Percentiles rank a stretch among this genome's conserved stretches.
phyloP scores from a whole-genome alignment of 2,329 filamentous ascomycete genomes.

The Tolypocladium pustulatum region DNA sequence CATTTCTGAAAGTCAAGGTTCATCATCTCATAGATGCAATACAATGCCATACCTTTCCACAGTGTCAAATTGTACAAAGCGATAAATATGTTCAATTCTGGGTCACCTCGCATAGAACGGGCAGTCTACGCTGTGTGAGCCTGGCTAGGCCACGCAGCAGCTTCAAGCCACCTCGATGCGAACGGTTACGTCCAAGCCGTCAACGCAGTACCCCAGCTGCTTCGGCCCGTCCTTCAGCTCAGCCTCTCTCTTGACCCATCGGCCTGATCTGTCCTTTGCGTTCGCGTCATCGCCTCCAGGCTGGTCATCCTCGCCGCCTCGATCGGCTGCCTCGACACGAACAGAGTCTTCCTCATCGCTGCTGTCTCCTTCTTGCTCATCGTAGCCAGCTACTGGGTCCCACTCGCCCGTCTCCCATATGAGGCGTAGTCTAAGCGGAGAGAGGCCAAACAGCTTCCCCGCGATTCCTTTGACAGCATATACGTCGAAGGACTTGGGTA shows the following conservation, averaged over 20 bases:
- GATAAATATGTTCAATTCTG: not conserved
- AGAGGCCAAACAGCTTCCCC: conserved; percentile 55
- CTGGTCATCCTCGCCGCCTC: conserved; percentile 11
- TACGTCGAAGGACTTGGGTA: conserved; percentile 70
- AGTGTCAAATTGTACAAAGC: not conserved
- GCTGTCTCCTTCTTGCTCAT: conserved; percentile 44
- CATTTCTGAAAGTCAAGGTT: not conserved
- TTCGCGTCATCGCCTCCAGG: conserved; percentile 10
- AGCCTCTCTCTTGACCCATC: conserved; percentile 68
- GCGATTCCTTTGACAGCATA: conserved; percentile 76
- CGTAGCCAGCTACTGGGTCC: conserved; percentile 62
- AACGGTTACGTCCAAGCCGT: conserved; percentile 59
- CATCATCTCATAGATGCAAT: not conserved
- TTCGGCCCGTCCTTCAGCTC: conserved; percentile 71
- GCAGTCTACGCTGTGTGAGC: not conserved
- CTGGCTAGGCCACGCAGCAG: not conserved
- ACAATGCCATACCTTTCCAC: not conserved
- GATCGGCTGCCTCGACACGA: conserved; percentile 18
- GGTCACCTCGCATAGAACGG: not conserved
- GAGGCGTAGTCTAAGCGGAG: conserved; percentile 54
- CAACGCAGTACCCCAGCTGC: conserved; percentile 74
- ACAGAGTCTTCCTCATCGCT: conserved; percentile 39
- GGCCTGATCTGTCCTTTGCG: conserved; percentile 28
- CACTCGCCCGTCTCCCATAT: conserved; percentile 88
- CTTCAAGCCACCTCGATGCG: conserved; percentile 46